These are phyloP conservation scores for Toxoplasma gondii DNA, from an alignment of 169 alveolate genomes.

Conservation along the genomic window DNA sequence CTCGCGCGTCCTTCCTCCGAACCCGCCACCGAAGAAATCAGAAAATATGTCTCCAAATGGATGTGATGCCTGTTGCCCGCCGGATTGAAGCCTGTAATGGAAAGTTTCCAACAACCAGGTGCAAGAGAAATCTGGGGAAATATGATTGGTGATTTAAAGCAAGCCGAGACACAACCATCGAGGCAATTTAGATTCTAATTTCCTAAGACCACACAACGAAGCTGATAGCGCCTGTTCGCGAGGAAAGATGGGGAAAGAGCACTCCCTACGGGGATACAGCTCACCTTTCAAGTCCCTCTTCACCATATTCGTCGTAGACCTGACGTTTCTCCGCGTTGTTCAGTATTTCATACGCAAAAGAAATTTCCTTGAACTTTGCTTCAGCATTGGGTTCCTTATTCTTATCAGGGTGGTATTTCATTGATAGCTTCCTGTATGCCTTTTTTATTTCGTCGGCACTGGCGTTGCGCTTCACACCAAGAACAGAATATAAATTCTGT, in stretches of 20 bases:
- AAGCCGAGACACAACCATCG: too few relatives aligned
- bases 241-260: not conserved
- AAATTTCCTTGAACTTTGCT: constrained; percentile 86
- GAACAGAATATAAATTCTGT: constrained; percentile 65
- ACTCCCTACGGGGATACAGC: not conserved
- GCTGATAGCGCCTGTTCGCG: too few relatives aligned
- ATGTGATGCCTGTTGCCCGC: constrained; percentile 52
- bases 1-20: constrained; percentile 61
- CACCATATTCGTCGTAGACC: constrained; percentile 66
- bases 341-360: constrained; percentile 91
- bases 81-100: constrained; percentile 23
- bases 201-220: too few relatives aligned
- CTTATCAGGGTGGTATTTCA: constrained; percentile 90
- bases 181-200: too few relatives aligned
- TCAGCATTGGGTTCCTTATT: constrained; percentile 78
- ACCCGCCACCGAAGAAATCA: constrained; percentile 61
- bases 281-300: constrained; percentile 64
- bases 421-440: constrained; percentile 86
- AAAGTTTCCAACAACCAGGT: not conserved
- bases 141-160: too few relatives aligned
- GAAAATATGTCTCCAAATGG: constrained; percentile 52
- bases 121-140: not conserved
- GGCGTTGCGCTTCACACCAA: constrained; percentile 75
- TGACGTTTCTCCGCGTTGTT: constrained; percentile 86
- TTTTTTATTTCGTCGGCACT: constrained; percentile 82